These are phyloP conservation scores for Lecanicillium sp. DNA, from an alignment of 2,329 filamentous ascomycete genomes.

Conservation along the genomic window DNA sequence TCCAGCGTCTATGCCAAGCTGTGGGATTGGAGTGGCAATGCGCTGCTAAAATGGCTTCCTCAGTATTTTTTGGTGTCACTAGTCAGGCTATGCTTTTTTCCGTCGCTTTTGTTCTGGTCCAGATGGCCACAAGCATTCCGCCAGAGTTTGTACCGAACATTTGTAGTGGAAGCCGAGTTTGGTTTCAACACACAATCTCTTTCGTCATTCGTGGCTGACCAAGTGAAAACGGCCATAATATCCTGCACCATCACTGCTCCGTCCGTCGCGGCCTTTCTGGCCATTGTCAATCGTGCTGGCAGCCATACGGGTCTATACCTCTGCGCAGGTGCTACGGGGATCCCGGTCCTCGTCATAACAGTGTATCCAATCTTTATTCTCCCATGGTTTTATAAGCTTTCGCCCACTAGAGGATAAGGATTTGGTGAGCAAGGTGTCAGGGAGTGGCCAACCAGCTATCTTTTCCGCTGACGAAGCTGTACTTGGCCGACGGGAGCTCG, in stretches of 20 bases:
- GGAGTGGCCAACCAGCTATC: conserved; percentile 71
- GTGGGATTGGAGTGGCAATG: conserved; percentile 71
- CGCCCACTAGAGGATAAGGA: conserved; percentile 81
- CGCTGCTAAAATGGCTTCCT: conserved; percentile 67
- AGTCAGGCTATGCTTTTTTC: conserved; percentile 88
- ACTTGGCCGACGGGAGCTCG: conserved; percentile 90
- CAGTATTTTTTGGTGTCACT: conserved; percentile 82
- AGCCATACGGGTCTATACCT: conserved; percentile 96
- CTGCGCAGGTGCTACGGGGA: conserved; percentile 81
- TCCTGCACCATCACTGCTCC: conserved; percentile 73
- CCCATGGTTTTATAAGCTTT: conserved; percentile 96
- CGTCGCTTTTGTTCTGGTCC: conserved; percentile 73
- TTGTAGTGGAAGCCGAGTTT: conserved; percentile 92
- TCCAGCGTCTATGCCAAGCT: conserved; percentile 84
- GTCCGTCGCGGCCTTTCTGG: conserved; percentile 81
- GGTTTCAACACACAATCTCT: conserved; percentile 98
- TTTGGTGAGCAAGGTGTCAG: conserved; percentile 81
- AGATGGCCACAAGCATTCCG: conserved; percentile 71
- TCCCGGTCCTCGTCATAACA: conserved; percentile 91
- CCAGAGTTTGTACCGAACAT: conserved; percentile 81
- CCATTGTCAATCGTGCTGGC: conserved; percentile 88
- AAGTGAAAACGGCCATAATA: conserved; percentile 83
- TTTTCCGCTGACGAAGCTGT: conserved; percentile 86
- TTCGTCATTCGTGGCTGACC: conserved; percentile 77
- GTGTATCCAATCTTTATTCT: conserved; percentile 92